Conservation (phyloP, 2,329 filamentous ascomycete species). For the Alternaria infectoria region DNA sequence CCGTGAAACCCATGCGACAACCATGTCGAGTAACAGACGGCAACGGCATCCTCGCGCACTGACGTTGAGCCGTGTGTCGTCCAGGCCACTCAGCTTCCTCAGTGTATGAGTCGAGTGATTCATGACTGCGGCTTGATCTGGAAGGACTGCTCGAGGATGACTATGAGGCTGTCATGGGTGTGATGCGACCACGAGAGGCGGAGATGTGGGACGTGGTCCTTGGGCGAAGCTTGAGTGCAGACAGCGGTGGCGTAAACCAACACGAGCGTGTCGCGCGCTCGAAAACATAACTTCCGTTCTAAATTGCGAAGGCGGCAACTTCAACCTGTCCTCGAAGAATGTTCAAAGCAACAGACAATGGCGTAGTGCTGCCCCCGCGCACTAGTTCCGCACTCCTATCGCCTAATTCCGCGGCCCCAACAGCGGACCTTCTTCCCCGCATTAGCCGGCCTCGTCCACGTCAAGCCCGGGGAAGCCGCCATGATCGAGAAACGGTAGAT, state of each 20-base stretch:
- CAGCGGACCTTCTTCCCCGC: constrained; percentile 19
- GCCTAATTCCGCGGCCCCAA: constrained; percentile 23
- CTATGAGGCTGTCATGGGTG: background rate
- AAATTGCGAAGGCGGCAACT: background rate
- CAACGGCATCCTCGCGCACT: background rate
- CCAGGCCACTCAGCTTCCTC: accelerated
- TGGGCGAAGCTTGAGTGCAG: background rate
- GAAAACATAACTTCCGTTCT: background rate
- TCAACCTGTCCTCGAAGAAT: background rate
- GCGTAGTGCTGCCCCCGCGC: background rate
- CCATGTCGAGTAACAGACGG: background rate
- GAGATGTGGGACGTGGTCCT: background rate
- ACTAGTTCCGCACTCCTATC: constrained; percentile 14
- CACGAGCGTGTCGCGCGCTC: background rate
- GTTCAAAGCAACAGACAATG: background rate
- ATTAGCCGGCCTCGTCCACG: constrained; percentile 4
- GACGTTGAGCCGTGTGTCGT: background rate
- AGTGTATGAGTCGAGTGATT: background rate
- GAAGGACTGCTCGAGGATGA: background rate
- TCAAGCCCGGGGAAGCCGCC: background rate
- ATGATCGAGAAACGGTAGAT: background rate
- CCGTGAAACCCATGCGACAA: background rate
- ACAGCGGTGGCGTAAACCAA: background rate
- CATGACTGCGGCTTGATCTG: background rate
- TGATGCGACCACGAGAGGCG: background rate